Evolutionary conservation across 306 rosid species (phyloP).

Genomic region (Castanea crenata): DNA sequence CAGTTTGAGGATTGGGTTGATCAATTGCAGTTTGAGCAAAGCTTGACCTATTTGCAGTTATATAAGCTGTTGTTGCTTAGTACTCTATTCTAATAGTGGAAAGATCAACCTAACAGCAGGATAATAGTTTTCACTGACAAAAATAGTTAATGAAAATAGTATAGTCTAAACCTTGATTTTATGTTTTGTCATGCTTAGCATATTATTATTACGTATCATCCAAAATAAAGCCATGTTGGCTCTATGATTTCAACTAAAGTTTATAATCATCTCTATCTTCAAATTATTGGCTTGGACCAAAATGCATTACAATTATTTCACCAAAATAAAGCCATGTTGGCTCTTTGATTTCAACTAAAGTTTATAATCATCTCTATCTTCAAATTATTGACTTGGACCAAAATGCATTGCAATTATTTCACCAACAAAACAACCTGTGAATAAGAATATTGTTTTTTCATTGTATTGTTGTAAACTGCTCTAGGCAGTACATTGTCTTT

Average conservation of each 20-base stretch:
- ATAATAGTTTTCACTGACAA: background rate
- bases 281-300: background rate
- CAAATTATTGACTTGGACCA: background rate
- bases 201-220: background rate
- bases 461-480: background rate
- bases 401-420: background rate
- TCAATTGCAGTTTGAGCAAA: background rate
- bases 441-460: background rate
- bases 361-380: background rate
- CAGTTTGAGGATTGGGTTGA: constrained; percentile 2
- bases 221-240: background rate
- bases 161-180: background rate
- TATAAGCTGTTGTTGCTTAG: background rate
- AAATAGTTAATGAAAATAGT: background rate
- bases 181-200: background rate
- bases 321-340: background rate
- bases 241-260: background rate
- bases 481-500: background rate
- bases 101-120: background rate
- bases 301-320: background rate
- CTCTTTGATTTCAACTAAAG: background rate
- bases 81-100: background rate
- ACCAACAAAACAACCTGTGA: background rate
- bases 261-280: background rate
- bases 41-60: background rate